Evolutionary conservation across 768 basidiomycete species (phyloP).

Genomic region (Suillus discolor): DNA sequence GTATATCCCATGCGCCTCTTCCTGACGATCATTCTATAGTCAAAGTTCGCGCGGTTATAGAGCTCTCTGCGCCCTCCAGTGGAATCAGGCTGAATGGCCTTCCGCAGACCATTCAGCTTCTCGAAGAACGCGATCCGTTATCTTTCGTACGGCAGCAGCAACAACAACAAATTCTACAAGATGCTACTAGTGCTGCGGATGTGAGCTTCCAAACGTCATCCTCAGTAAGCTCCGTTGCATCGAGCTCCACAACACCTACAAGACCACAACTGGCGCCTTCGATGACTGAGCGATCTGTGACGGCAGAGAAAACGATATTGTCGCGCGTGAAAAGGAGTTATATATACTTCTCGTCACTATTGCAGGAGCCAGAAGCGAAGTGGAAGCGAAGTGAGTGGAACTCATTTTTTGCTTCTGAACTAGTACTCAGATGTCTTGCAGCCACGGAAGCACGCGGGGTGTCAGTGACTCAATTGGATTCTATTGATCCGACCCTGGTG

Average conservation of each 20-base stretch:
- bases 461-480: slow-evolving; percentile 92
- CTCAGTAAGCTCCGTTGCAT: slow-evolving; percentile 54
- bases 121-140: slow-evolving; percentile 69
- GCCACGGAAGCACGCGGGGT: slow-evolving; percentile 89
- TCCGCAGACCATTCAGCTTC: slow-evolving; percentile 62
- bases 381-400: slow-evolving; percentile 79
- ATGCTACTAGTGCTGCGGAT: slow-evolving; percentile 68
- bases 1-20: slow-evolving; percentile 71
- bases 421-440: slow-evolving; percentile 30
- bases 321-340: slow-evolving; percentile 90
- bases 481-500: slow-evolving; percentile 94
- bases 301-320: slow-evolving; percentile 81
- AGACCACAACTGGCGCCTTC: slow-evolving; percentile 38
- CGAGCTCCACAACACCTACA: slow-evolving; percentile 33
- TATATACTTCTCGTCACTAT: slow-evolving; percentile 94
- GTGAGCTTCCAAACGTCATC: slow-evolving; percentile 69
- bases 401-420: slow-evolving; percentile 13
- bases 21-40: slow-evolving; percentile 76
- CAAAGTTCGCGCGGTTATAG: slow-evolving; percentile 79
- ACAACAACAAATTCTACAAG: slow-evolving; percentile 62
- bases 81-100: slow-evolving; percentile 88
- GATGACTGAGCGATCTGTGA: slow-evolving; percentile 51
- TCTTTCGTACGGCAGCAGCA: slow-evolving; percentile 45
- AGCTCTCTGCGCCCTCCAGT: slow-evolving; percentile 74
- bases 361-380: slow-evolving; percentile 98